Conservation (phyloP, 768 basidiomycete species). For the Termitomyces sp. region DNA sequence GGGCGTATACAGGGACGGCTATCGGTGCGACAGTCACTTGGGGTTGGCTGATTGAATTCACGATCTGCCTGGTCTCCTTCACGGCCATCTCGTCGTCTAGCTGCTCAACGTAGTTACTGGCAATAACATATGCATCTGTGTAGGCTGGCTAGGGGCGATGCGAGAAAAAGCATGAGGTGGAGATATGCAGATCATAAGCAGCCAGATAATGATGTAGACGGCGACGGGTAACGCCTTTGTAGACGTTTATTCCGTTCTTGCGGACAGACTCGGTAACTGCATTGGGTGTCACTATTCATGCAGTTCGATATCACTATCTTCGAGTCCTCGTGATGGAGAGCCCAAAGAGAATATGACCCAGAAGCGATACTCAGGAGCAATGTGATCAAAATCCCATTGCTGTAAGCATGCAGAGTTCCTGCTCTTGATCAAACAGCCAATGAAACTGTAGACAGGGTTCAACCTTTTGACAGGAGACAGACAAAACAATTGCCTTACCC, state of each 20-base stretch:
- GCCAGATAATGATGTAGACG: conserved; percentile 44
- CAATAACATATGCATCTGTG: conserved; percentile 46
- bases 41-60: conserved; percentile 17
- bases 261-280: conserved; percentile 31
- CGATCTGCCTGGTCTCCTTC: conserved; percentile 18
- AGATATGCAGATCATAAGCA: conserved; percentile 48
- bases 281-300: conserved; percentile 23
- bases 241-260: conserved; percentile 31
- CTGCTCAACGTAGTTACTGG: conserved; percentile 47
- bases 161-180: not conserved
- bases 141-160: not conserved
- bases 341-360: conserved; percentile 43
- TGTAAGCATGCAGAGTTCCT: conserved; percentile 36
- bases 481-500: conserved; percentile 31
- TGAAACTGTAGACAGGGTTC: conserved; percentile 22
- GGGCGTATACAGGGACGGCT: conserved; percentile 16
- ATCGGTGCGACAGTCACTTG: conserved; percentile 16
- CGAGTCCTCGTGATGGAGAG: conserved; percentile 38
- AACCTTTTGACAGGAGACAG: not conserved
- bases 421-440: conserved; percentile 38
- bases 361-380: conserved; percentile 40
- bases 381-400: conserved; percentile 36
- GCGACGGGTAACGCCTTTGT: conserved; percentile 37
- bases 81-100: conserved; percentile 41
- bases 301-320: conserved; percentile 31